Percentiles rank a stretch among this genome's conserved stretches.
Conservation (phyloP, 495 filamentous ascomycete species). For the Penicillium angulare region DNA sequence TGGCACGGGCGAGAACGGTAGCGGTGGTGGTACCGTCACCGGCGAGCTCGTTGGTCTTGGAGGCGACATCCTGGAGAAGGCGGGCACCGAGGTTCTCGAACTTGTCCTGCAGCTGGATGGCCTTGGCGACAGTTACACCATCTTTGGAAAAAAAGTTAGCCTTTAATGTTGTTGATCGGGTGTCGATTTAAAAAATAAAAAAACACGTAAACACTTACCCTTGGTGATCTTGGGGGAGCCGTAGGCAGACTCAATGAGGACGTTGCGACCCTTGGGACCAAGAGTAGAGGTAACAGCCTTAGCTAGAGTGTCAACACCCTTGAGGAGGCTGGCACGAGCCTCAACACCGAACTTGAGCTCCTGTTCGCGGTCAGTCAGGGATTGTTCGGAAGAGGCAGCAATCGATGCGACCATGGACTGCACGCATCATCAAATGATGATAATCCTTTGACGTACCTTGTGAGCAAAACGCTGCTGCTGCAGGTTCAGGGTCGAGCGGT, state of each 20-base stretch:
- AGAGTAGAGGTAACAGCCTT: constrained; percentile 95
- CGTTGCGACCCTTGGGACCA: constrained; percentile 96
- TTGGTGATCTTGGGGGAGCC: constrained; percentile 99
- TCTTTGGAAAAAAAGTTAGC: constrained; percentile 54
- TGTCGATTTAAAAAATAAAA: neutral
- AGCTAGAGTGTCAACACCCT: constrained; percentile 94
- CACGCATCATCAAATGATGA: constrained; percentile 4
- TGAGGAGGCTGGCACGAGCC: constrained; percentile 80
- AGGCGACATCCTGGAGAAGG: constrained; percentile 95
- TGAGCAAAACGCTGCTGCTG: constrained; percentile 91
- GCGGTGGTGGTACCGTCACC: constrained; percentile 98
- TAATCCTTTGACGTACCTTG: constrained; percentile 63
- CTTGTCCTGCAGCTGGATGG: constrained; percentile 94
- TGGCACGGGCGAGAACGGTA: constrained; percentile 93
- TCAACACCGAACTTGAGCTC: constrained; percentile 99
- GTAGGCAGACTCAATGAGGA: constrained; percentile 95
- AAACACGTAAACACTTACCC: constrained; percentile 55
- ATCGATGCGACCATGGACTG: constrained; percentile 16
- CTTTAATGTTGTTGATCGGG: neutral
- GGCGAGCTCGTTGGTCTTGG: constrained; percentile 98
- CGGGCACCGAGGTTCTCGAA: constrained; percentile 99
- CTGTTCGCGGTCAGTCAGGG: constrained; percentile 47
- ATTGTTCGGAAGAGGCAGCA: constrained; percentile 16
- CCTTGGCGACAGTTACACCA: constrained; percentile 91
- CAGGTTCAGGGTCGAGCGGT: constrained; percentile 54